A percentile compares a stretch with the other conserved stretches of the same genome.
Evolutionary conservation across 257 asterid genomes (phyloP).

Genomic region (Petunia secreta): DNA sequence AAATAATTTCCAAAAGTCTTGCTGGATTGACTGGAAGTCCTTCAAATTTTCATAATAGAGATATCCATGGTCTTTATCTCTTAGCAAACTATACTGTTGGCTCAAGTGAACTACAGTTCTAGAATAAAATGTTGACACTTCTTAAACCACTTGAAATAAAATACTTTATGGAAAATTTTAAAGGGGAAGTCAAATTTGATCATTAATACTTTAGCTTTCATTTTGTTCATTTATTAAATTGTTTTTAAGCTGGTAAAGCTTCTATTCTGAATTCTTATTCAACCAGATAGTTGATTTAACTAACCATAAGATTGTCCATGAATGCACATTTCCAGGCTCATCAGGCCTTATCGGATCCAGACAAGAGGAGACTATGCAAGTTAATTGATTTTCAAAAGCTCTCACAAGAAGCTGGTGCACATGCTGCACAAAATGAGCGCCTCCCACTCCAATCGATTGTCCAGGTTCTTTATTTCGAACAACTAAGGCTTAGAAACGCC

Average conservation of each 20-base stretch:
- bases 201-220: not conserved
- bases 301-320: not conserved
- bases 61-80: too few relatives aligned
- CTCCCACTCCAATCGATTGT: conserved; percentile 92
- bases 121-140: too few relatives aligned
- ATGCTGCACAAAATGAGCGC: conserved; percentile 95
- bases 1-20: not conserved
- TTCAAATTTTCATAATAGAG: too few relatives aligned
- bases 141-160: not conserved
- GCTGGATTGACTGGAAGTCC: not conserved
- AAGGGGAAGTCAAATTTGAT: not conserved
- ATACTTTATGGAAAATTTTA: too few relatives aligned
- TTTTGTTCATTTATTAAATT: too few relatives aligned
- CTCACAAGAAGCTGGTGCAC: conserved; percentile 91
- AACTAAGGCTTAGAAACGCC: conserved; percentile 74
- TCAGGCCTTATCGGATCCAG: conserved; percentile 70
- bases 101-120: too few relatives aligned
- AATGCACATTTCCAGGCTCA: conserved; percentile 64
- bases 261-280: too few relatives aligned
- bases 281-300: too few relatives aligned
- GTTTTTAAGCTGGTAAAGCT: too few relatives aligned
- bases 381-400: conserved; percentile 87
- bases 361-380: conserved; percentile 75
- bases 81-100: too few relatives aligned
- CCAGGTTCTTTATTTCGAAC: conserved; percentile 92